These are phyloP conservation scores for Cnidoscolus chayamansa DNA, from an alignment of 441 rosid species.

Conservation along the genomic window DNA sequence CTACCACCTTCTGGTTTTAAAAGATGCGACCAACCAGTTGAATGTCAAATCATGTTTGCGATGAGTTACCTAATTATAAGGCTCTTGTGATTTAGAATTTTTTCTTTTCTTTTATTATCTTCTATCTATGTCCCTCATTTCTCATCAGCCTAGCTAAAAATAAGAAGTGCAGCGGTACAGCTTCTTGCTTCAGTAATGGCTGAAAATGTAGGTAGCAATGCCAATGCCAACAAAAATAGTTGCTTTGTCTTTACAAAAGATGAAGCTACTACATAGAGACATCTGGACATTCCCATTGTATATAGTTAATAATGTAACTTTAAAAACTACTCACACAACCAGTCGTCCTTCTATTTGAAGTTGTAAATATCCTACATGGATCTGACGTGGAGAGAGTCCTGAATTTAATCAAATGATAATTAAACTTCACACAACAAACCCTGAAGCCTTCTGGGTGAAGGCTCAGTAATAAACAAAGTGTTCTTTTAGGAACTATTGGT, in stretches of 20 bases:
- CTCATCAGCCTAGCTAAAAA: background rate
- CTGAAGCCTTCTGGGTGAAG: conserved; percentile 23
- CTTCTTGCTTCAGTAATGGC: conserved; percentile 8
- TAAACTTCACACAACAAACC: conserved; percentile 23
- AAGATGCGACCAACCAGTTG: conserved; percentile 1
- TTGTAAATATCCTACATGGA: conserved; percentile 27
- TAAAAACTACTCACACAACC: conserved; percentile 35
- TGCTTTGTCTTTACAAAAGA: conserved; percentile 4
- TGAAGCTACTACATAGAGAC: background rate
- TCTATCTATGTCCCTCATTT: background rate
- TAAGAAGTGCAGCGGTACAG: background rate
- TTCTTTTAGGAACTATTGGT: conserved; percentile 13
- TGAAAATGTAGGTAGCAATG: background rate
- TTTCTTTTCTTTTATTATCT: background rate
- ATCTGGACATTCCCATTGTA: no score
- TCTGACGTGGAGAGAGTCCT: conserved; percentile 21
- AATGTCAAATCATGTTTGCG: conserved; percentile 25
- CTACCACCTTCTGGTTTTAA: conserved; percentile 18
- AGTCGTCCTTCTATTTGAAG: conserved; percentile 10
- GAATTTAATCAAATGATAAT: background rate
- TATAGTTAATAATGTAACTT: no score
- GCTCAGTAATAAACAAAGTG: conserved; percentile 17
- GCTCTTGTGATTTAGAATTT: background rate
- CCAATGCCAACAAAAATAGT: background rate
- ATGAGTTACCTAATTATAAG: conserved; percentile 13